Evolutionary conservation across 768 basidiomycete species (phyloP).

Genomic region (Lactarius sp.): DNA sequence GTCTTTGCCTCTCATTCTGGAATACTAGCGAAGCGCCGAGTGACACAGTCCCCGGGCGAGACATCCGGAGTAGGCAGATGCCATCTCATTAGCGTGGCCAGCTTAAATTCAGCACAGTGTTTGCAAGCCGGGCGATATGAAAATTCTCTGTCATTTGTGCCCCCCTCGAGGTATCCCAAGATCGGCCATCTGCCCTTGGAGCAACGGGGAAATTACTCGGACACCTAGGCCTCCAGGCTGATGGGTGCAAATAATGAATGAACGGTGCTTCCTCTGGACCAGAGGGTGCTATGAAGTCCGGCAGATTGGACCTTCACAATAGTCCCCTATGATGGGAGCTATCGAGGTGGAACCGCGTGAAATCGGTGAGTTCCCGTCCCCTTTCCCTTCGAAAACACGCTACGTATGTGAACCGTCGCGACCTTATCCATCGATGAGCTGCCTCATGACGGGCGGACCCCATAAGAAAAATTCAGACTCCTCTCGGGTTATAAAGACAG

Average conservation of each 20-base stretch:
- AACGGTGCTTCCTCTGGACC: not conserved
- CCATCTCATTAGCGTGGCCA: conserved; percentile 1
- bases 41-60: not conserved
- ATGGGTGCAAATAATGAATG: conserved; percentile 3
- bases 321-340: not conserved
- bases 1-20: conserved; percentile 1
- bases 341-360: conserved; percentile 14
- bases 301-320: conserved; percentile 9
- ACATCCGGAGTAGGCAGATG: not conserved
- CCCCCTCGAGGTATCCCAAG: conserved; percentile 2
- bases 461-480: conserved; percentile 14
- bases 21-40: not conserved
- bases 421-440: conserved; percentile 17
- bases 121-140: conserved; percentile 1
- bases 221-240: conserved; percentile 1
- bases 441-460: conserved; percentile 12
- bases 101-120: conserved; percentile 15
- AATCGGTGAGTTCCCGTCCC: conserved; percentile 12
- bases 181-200: not conserved
- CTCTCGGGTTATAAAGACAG: conserved; percentile 20
- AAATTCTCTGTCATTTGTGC: conserved; percentile 1
- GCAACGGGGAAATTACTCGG: not conserved
- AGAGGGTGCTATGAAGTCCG: conserved; percentile 1
- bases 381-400: conserved; percentile 11
- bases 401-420: not conserved